phyloP scores from a whole-genome alignment of 441 rosid genomes.

The Caryocar brasiliense region DNA sequence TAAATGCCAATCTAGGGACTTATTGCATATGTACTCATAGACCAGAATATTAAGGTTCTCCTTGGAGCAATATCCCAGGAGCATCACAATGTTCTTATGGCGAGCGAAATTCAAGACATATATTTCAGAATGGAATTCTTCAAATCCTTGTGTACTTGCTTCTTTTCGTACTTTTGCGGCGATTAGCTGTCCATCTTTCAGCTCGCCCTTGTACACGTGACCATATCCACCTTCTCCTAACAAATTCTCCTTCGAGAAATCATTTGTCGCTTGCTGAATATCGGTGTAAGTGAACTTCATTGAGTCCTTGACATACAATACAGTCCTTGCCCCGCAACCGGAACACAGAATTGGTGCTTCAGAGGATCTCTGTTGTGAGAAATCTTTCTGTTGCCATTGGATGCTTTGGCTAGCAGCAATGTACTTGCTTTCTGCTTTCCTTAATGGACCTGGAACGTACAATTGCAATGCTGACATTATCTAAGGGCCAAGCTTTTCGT shows the following conservation, averaged over 20 bases:
- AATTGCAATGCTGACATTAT: not conserved
- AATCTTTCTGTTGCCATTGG: constrained; percentile 9
- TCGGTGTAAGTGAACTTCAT: constrained; percentile 35
- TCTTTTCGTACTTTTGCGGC: constrained; percentile 57
- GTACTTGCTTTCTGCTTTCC: constrained; percentile 8
- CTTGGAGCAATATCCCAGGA: constrained; percentile 54
- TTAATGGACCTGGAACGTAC: constrained; percentile 8
- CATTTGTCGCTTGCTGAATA: constrained; percentile 41
- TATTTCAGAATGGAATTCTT: constrained; percentile 43
- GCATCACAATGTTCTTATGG: constrained; percentile 68
- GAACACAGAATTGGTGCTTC: constrained; percentile 43
- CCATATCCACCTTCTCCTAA: constrained; percentile 65
- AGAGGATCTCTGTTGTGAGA: constrained; percentile 14
- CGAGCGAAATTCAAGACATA: constrained; percentile 44
- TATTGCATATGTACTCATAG: constrained; percentile 61
- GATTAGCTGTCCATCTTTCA: constrained; percentile 42
- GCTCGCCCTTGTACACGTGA: constrained; percentile 44
- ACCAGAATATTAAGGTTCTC: constrained; percentile 52
- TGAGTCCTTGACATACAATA: constrained; percentile 32
- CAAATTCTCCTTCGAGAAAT: constrained; percentile 36
- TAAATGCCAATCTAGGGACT: constrained; percentile 53
- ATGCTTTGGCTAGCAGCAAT: constrained; percentile 1
- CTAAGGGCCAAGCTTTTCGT: not conserved
- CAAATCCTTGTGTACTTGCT: constrained; percentile 45
- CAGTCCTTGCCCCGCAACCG: constrained; percentile 38